Conservation (phyloP, 345 rosid genomes). For the Dipteronia sinensis region DNA sequence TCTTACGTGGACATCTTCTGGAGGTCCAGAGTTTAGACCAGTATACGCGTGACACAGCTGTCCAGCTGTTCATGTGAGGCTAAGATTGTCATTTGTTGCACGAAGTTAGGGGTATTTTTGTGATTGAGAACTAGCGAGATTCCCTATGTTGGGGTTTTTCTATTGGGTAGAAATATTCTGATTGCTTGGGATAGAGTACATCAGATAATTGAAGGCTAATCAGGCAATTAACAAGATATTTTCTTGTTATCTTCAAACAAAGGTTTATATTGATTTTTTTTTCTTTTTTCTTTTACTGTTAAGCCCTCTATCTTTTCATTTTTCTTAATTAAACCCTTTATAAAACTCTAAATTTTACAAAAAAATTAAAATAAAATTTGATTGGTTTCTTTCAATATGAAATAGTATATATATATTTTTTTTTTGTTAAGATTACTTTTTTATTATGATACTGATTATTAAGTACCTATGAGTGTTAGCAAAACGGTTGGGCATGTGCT, state of each 20-base stretch:
- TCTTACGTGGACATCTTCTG: background rate
- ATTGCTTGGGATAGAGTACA: constrained; percentile 13
- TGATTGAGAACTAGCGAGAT: background rate
- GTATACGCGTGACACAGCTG: constrained; percentile 15
- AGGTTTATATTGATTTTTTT: constrained; percentile 8
- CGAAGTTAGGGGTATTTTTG: background rate
- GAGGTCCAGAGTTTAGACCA: background rate
- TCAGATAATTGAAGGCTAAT: background rate
- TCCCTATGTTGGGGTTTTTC: background rate
- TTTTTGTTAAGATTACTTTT: no score
- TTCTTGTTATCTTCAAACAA: background rate
- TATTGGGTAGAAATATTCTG: background rate
- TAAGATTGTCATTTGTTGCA: background rate
- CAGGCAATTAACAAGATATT: background rate
- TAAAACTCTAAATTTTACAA: background rate
- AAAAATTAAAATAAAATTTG: no score
- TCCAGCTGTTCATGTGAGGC: background rate
- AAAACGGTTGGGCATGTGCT: no score
- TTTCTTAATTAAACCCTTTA: background rate
- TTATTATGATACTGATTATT: no score
- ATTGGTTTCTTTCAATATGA: no score
- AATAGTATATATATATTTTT: no score
- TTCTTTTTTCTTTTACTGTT: background rate
- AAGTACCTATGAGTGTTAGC: no score
- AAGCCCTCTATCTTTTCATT: background rate